Evolutionary conservation across 2,329 filamentous ascomycete species (phyloP).

Genomic region (Stachybotrys elegans): DNA sequence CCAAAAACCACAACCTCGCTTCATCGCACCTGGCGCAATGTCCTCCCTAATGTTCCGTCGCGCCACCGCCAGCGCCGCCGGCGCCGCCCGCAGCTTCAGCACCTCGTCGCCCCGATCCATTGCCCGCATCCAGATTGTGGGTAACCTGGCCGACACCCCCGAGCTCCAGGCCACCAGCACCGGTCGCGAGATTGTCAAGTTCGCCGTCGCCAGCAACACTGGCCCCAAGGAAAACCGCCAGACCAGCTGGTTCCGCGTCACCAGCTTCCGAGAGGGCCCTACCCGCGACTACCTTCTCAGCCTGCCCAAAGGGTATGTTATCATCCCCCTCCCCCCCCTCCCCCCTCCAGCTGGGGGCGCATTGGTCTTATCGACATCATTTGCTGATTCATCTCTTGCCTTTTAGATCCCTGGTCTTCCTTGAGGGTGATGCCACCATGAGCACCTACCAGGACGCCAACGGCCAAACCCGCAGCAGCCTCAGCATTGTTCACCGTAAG

Average conservation of each 20-base stretch:
- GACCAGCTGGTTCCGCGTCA: conserved; percentile 81
- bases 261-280: conserved; percentile 67
- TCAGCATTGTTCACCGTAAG: conserved; percentile 81
- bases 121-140: conserved; percentile 81
- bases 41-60: conserved; percentile 49
- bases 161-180: conserved; percentile 67
- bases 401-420: conserved; percentile 66
- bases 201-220: conserved; percentile 65
- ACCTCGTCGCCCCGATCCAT: conserved; percentile 59
- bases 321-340: not conserved
- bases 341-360: no score
- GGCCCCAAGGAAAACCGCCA: conserved; percentile 66
- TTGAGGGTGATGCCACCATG: conserved; percentile 79
- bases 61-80: conserved; percentile 41
- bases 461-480: conserved; percentile 56
- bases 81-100: conserved; percentile 67
- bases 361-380: no score
- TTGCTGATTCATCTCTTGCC: no score
- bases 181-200: conserved; percentile 71
- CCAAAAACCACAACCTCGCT: no score
- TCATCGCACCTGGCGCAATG: conserved; percentile 20
- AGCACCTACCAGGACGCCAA: conserved; percentile 63
- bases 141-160: conserved; percentile 74
- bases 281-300: conserved; percentile 66
- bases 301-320: conserved; percentile 81